Conservation (phyloP, 129 eudicot species). For the Smallanthus sonchifolius region DNA sequence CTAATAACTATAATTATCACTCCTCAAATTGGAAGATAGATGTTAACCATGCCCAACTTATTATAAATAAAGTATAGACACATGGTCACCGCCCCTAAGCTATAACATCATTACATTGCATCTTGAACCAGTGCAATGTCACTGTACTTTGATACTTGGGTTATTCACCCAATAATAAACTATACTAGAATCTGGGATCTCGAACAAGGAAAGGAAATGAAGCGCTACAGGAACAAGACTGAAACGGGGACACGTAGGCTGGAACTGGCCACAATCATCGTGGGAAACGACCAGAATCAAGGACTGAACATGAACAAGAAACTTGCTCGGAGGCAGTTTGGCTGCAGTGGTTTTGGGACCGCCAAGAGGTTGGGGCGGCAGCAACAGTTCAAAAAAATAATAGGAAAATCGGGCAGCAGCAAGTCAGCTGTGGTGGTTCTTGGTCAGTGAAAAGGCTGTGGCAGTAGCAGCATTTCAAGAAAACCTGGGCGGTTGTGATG, state of each 20-base stretch:
- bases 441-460: too few relatives aligned
- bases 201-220: neutral
- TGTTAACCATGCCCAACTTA: neutral
- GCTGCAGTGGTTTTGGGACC: neutral
- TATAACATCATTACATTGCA: neutral
- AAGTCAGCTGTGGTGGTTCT: neutral
- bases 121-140: neutral
- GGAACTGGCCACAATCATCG: neutral
- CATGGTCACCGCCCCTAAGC: neutral
- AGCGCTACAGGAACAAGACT: neutral
- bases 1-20: neutral
- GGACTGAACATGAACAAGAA: neutral
- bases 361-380: neutral
- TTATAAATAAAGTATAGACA: neutral
- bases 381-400: neutral
- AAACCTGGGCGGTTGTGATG: neutral
- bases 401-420: neutral
- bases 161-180: neutral
- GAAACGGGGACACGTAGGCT: neutral
- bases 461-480: neutral
- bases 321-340: too few relatives aligned
- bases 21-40: neutral
- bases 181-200: too few relatives aligned
- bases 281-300: neutral
- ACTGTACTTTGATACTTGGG: neutral